A percentile compares a stretch with the other conserved stretches of the same genome.
Evolutionary conservation across 108 stramenopile genomes (phyloP).

Genomic region (Epipyxis sp.): DNA sequence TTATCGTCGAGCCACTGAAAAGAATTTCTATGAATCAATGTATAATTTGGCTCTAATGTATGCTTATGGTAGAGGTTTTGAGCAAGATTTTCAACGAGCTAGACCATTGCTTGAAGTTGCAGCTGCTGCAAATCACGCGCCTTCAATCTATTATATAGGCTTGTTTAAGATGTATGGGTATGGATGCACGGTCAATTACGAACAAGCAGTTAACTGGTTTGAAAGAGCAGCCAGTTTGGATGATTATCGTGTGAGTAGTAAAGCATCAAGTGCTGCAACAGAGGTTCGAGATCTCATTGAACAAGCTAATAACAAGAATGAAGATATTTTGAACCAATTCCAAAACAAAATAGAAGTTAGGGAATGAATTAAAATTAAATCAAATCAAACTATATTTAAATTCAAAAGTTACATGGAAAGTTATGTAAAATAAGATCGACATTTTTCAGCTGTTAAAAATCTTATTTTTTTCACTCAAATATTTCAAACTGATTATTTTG

Average conservation of each 20-base stretch:
- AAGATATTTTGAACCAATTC: neutral
- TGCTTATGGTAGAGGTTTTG: slow-evolving; percentile 13
- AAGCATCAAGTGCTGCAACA: neutral
- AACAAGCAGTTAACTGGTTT: slow-evolving; percentile 27
- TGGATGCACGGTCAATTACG: slow-evolving; percentile 12
- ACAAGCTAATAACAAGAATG: neutral
- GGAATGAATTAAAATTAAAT: no score
- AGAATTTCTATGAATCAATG: neutral
- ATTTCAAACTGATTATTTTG: no score
- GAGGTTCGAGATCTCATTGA: neutral
- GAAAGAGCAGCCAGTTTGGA: slow-evolving; percentile 15
- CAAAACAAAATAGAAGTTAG: no score
- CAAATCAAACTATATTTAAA: no score
- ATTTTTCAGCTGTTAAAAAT: no score
- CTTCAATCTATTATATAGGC: slow-evolving; percentile 27
- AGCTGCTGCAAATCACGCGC: slow-evolving; percentile 4
- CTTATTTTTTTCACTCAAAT: no score
- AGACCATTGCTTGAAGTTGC: slow-evolving; percentile 2
- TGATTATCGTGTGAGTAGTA: neutral
- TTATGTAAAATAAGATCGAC: no score
- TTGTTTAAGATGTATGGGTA: slow-evolving; percentile 28
- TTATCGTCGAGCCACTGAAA: neutral
- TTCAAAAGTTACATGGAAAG: no score
- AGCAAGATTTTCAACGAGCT: neutral
- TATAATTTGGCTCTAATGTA: slow-evolving; percentile 28